phyloP scores from a whole-genome alignment of 768 basidiomycete species.

The Auricularia sp. region DNA sequence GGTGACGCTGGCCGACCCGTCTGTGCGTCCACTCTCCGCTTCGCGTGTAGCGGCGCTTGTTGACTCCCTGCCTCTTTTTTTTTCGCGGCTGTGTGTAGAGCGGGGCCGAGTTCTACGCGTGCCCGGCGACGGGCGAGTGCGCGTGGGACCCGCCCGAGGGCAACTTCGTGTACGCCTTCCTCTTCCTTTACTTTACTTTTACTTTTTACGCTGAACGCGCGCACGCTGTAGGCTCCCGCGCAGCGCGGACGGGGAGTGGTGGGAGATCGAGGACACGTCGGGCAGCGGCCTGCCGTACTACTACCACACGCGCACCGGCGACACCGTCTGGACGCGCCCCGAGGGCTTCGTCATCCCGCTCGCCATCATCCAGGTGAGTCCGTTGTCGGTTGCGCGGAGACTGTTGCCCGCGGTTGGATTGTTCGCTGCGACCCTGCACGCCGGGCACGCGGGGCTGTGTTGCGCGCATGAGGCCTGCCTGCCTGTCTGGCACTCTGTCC shows the following conservation, averaged over 20 bases:
- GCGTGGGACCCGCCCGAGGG: slow-evolving; percentile 90
- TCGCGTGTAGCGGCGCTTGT: too few relatives aligned
- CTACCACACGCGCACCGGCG: slow-evolving; percentile 85
- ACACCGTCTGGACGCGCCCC: slow-evolving; percentile 91
- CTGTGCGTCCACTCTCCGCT: slow-evolving; percentile 40
- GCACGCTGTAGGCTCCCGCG: slow-evolving; percentile 56
- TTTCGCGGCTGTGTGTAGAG: not conserved
- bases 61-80: too few relatives aligned
- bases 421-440: too few relatives aligned
- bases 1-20: slow-evolving; percentile 88
- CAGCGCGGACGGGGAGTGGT: slow-evolving; percentile 83
- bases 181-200: not conserved
- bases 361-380: slow-evolving; percentile 67
- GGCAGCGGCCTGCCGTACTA: slow-evolving; percentile 82
- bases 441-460: too few relatives aligned
- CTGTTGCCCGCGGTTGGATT: too few relatives aligned
- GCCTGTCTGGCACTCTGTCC: too few relatives aligned
- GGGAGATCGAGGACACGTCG: slow-evolving; percentile 82
- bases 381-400: not conserved
- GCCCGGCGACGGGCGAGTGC: slow-evolving; percentile 84
- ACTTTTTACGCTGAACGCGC: not conserved
- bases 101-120: slow-evolving; percentile 67
- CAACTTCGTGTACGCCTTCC: slow-evolving; percentile 61
- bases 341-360: slow-evolving; percentile 84
- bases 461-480: too few relatives aligned